These are phyloP conservation scores for Friedmanniomyces simplex DNA, from an alignment of 495 filamentous ascomycete genomes.

Conservation along the genomic window DNA sequence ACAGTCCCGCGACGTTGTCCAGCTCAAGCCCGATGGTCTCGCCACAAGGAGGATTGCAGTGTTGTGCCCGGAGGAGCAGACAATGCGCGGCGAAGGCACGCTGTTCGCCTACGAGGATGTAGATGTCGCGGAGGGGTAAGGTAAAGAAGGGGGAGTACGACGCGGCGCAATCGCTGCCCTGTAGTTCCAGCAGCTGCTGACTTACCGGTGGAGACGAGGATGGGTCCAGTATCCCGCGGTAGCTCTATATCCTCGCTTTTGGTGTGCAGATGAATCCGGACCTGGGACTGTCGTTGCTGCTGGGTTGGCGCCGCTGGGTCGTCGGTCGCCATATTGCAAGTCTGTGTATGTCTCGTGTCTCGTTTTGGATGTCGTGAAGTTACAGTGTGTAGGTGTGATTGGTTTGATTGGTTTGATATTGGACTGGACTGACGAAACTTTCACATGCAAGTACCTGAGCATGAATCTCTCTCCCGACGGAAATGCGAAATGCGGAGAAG, in stretches of 20 bases:
- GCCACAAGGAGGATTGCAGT: not conserved
- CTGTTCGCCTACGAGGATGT: no score
- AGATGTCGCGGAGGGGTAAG: no score
- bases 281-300: slow-evolving; percentile 31
- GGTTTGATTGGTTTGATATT: no score
- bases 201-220: slow-evolving; percentile 56
- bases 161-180: no score
- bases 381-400: no score
- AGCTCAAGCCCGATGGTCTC: not conserved
- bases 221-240: slow-evolving; percentile 49
- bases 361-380: not conserved
- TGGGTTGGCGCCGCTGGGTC: not conserved
- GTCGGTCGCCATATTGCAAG: not conserved
- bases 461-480: not conserved
- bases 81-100: no score
- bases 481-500: not conserved
- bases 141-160: no score
- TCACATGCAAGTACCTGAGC: slow-evolving; percentile 13
- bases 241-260: slow-evolving; percentile 49
- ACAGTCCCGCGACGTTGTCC: no score
- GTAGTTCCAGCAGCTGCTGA: no score
- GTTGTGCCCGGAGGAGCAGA: no score
- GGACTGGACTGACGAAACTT: not conserved
- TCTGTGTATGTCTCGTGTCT: not conserved
- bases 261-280: slow-evolving; percentile 51